phyloP scores from a whole-genome alignment of 805 yeast genomes.

The Yarrowia sp. region DNA sequence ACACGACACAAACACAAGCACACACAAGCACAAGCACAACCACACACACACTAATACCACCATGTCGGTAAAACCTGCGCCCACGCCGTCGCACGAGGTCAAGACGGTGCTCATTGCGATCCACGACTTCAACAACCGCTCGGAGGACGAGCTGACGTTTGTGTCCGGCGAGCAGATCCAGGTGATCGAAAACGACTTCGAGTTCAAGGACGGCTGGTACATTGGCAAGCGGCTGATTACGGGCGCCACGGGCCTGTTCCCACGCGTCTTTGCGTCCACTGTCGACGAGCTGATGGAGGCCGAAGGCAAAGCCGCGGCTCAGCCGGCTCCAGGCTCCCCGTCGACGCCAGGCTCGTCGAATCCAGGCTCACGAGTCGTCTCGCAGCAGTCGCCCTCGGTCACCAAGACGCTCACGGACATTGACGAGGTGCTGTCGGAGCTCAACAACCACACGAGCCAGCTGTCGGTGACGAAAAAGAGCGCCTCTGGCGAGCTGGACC shows the following conservation, averaged over 20 bases:
- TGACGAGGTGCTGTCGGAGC: slow-evolving; percentile 42
- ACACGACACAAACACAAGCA: background rate
- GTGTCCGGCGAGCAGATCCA: slow-evolving; percentile 81
- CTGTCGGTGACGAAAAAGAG: slow-evolving; percentile 28
- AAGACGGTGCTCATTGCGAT: slow-evolving; percentile 51
- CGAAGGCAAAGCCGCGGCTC: slow-evolving; percentile 32
- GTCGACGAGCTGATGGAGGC: slow-evolving; percentile 30
- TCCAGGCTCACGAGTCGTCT: background rate
- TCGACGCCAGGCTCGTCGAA: slow-evolving; percentile 26
- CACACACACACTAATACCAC: background rate
- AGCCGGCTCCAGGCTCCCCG: background rate
- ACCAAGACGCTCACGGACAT: slow-evolving; percentile 40
- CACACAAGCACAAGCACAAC: background rate
- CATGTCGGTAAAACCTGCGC: slow-evolving; percentile 18
- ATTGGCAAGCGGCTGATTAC: slow-evolving; percentile 72
- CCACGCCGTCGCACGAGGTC: slow-evolving; percentile 23
- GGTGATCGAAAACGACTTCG: slow-evolving; percentile 88
- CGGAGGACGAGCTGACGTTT: slow-evolving; percentile 85
- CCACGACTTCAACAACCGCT: slow-evolving; percentile 81
- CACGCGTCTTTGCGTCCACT: slow-evolving; percentile 78
- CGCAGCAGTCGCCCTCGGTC: slow-evolving; percentile 29
- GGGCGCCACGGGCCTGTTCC: slow-evolving; percentile 80
- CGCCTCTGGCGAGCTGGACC: background rate
- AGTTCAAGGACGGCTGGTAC: slow-evolving; percentile 96
- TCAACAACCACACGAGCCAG: slow-evolving; percentile 32